Evolutionary conservation across 805 yeast genomes (phyloP).

Genomic region (Metschnikowia corniflorae): DNA sequence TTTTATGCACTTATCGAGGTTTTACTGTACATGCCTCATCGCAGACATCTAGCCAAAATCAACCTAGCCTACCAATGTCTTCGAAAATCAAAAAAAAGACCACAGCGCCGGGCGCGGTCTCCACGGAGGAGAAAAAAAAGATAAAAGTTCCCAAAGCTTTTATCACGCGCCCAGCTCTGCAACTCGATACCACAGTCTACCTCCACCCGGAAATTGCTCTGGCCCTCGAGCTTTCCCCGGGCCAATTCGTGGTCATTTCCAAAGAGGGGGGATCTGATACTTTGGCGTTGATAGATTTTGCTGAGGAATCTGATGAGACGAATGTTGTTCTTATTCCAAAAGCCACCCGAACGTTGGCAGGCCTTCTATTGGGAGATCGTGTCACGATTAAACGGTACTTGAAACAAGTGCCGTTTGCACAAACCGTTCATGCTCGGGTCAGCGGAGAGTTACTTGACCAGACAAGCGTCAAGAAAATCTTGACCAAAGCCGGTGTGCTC

Average conservation of each 20-base stretch:
- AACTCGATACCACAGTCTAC: slow-evolving; percentile 29
- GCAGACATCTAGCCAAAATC: neutral
- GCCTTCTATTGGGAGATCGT: slow-evolving; percentile 47
- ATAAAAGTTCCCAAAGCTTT: slow-evolving; percentile 38
- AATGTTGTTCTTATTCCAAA: slow-evolving; percentile 29
- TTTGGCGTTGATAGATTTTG: slow-evolving; percentile 40
- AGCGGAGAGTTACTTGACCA: slow-evolving; percentile 15
- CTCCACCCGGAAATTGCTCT: slow-evolving; percentile 44
- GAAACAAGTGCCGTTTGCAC: slow-evolving; percentile 43
- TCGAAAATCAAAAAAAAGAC: slow-evolving; percentile 25
- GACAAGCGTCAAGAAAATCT: slow-evolving; percentile 36
- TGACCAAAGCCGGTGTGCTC: slow-evolving; percentile 56
- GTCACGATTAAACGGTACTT: slow-evolving; percentile 43
- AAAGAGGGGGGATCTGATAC: slow-evolving; percentile 43
- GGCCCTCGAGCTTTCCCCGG: slow-evolving; percentile 43
- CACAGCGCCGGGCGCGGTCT: slow-evolving; percentile 17
- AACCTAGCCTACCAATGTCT: slow-evolving; percentile 11
- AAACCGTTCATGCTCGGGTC: slow-evolving; percentile 8
- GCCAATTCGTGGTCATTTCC: slow-evolving; percentile 44
- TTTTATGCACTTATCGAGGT: too few species aligned
- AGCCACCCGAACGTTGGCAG: slow-evolving; percentile 30
- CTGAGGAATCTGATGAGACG: slow-evolving; percentile 31
- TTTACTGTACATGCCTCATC: too few species aligned
- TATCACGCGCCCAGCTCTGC: slow-evolving; percentile 35
- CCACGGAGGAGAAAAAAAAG: slow-evolving; percentile 26